Conservation (phyloP, 768 basidiomycete genomes). For the Gymnopilus junonius region DNA sequence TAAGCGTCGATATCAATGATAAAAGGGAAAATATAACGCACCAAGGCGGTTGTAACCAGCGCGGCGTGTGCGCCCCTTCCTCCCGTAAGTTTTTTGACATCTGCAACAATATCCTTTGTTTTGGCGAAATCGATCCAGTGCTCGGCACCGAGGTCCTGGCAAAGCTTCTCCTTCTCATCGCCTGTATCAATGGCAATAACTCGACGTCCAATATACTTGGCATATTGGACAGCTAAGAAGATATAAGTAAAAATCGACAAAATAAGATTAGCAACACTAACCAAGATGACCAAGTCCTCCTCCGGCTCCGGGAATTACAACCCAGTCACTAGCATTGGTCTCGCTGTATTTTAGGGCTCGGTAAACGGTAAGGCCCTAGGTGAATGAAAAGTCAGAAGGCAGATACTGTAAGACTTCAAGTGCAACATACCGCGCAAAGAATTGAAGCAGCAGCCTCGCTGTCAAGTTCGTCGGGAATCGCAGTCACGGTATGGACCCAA, state of each 20-base stretch:
- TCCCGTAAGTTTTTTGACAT: slow-evolving; percentile 63
- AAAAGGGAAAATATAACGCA: slow-evolving; percentile 19
- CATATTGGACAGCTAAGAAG: slow-evolving; percentile 75
- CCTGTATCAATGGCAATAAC: slow-evolving; percentile 83
- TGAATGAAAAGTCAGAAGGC: background rate
- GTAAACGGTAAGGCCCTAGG: slow-evolving; percentile 82
- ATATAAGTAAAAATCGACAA: background rate
- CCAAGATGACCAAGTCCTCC: slow-evolving; percentile 86
- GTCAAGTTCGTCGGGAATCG: slow-evolving; percentile 71
- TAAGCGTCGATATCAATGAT: background rate
- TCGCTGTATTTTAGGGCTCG: slow-evolving; percentile 79
- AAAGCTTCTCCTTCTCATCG: slow-evolving; percentile 68
- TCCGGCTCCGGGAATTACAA: slow-evolving; percentile 78
- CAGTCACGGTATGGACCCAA: slow-evolving; percentile 74
- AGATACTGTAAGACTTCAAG: background rate
- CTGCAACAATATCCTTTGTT: slow-evolving; percentile 65
- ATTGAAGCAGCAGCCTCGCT: slow-evolving; percentile 75
- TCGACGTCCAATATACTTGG: slow-evolving; percentile 73
- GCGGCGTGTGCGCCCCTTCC: slow-evolving; percentile 78
- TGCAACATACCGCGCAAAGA: slow-evolving; percentile 67
- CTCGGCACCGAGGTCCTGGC: slow-evolving; percentile 68
- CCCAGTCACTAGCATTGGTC: slow-evolving; percentile 71
- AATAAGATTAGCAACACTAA: slow-evolving; percentile 23
- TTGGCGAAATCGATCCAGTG: slow-evolving; percentile 80
- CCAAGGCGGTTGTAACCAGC: slow-evolving; percentile 61